Evolutionary conservation across 768 basidiomycete species (phyloP), one percentile per base, ranked within the genome.

Genomic region (Mrakia frigida): DNA sequence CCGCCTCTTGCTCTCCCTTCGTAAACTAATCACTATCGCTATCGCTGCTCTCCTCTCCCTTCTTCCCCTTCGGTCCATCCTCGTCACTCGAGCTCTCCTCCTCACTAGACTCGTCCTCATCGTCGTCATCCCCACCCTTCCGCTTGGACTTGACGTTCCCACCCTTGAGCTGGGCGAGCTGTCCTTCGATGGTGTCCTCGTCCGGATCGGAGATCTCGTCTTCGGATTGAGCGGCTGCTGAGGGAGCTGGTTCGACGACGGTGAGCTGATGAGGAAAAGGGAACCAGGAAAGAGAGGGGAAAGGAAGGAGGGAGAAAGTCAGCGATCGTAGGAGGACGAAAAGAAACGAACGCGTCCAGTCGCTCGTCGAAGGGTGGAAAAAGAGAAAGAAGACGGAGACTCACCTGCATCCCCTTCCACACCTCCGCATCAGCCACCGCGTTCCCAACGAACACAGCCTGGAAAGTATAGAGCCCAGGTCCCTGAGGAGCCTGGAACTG

Each of bases 181-280:
- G 97, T 11, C 97, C 97, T 6, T 94, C 97, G 71, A 98, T 85
- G 35, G 91, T 88, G 83, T 98, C 97, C 83, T 98, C 97, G 41
- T 98, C 97, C 0, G 97, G 97, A 69, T 98, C 97, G 0, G 94
- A 97, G 79, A 98, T 99, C 77, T 97, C 95, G 81, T 98, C 94
- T 50, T 96, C 95, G 31, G 85, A 85, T 39, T 78, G 61, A 18
- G 84, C 87, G 74, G 87, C 85, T 16, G 82, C 85, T 25, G 90
- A 84, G 1, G 85, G 86, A 14, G 89, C 86, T 5, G 88, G 84
- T 59, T 93, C 90, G 73, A 94, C 92, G 46, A 97, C 90, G 82
- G 91, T 90, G 78, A 97, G 89, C 93, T 95, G 79, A 13, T 79
- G n/a, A 33, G n/a, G 75, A 59, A 31, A 74, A 31, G 28, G 21